Base-by-base conservation (phyloP, 352 stramenopile species). In the Elongisporangium undulatum region DNA sequence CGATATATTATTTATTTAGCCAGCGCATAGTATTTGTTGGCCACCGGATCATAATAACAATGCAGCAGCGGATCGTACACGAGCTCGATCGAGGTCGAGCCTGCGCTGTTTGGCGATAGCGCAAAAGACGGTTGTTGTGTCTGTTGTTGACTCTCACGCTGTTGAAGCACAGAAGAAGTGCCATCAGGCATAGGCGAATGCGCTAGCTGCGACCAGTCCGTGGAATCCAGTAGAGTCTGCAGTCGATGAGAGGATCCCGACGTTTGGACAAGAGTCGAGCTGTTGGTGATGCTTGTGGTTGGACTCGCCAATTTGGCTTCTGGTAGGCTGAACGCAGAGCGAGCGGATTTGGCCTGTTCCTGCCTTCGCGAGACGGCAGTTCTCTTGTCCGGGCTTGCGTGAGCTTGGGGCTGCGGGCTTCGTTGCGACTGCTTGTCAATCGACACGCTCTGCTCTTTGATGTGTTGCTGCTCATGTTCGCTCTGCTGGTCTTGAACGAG, bases 11-110 rank as follows among this genome's bases (percentile, higher is more conserved):
- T 63, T 78, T 90, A 85, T 69, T 82, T 64, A 39, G 73, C 71
- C 59, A 88, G 61, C n/a, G 82, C 68, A 59, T 96, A 95, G 68
- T 96, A 95, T 69, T 94, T 95, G 55, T 92, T 90, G 39, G 66
- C 72, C 19, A 89, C 62, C 0, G 84, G 84, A 59, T 94, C 87
- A 55, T 84, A 89, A 69, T 95, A 96, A 59, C 87, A 96, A 17
- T 83, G 73, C 65, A 95, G 53, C 38, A 92, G 74, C 26, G 87
- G 82, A 34, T 96, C 85, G 56, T 93, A 96, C 29, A 96, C 70
- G 49, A 96, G 63, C 54, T 96, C 87, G 55, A 95, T 54, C 39
- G 72, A 69, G 2, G 65, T 65, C 51, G 61, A 73, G 21, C 24
- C 17, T 13, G 15, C n/a, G 38, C 34, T 49, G 50, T 48, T 19